Evolutionary conservation across 305 asterid species (phyloP), one percentile per base, ranked within the genome.

Genomic region (Andrographis paniculata): DNA sequence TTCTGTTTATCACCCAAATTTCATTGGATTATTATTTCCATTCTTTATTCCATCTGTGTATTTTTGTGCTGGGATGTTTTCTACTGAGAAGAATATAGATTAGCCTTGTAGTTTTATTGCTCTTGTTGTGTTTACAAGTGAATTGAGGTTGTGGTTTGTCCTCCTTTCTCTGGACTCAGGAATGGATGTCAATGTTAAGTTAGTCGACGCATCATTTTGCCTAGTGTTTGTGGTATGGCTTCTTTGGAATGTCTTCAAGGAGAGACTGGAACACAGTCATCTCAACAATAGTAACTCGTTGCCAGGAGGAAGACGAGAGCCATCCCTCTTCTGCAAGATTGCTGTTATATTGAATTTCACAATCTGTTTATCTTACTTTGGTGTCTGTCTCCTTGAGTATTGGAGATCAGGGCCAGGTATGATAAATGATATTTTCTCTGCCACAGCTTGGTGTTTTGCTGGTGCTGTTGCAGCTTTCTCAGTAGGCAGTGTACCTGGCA

Each of bases 391-490:
- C 11, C 57, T 53, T 52, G 80, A 75, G 44, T 42, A 70, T 3
- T 63, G 66, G 81, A 51, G 18, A 14, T 42, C 33, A 5, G 59
- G 45, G 48, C 19, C 56, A 23, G 36, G 50, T 45, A 33, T 42
- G 16, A 6, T 55, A 44, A 71, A 62, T 39, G 64, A 67, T 22
- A 36, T 59, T 35, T 45, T 33, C 46, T 66, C 84, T 20, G 51
- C 68, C 14, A 13, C 66, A 27, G 62, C 77, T 15, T 87, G 96
- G 94, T 57, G 44, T 48, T 55, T 55, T 48, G 78, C 86, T 13
- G 66, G 65, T 66, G 22, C 49, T 20, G 27, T 66, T 50, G 57
- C 80, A 17, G 66, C 69, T 52, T 66, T 67, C 43, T 61, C 92
- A 8, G 46, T 46, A 9, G 36, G 48, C 40, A 60, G 50, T 52